Conservation (phyloP, 2,329 filamentous ascomycete genomes). For the Penicillium rolfsii region DNA sequence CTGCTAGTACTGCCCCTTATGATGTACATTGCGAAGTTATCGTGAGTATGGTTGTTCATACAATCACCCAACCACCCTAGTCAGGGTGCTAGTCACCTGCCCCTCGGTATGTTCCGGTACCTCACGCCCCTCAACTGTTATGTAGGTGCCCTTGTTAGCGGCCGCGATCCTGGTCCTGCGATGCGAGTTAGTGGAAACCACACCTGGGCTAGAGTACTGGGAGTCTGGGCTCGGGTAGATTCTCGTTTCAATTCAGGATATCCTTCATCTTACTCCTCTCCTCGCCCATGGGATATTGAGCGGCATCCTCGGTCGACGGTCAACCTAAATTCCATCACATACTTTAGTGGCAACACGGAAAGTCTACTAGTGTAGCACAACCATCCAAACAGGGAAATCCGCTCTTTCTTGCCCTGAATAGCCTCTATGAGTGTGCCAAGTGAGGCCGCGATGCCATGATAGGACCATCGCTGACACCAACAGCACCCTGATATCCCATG, state of each 20-base stretch:
- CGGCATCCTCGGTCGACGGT: neutral
- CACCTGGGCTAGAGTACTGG: conserved; percentile 4
- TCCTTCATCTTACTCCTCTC: neutral
- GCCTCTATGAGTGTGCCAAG: neutral
- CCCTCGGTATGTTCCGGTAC: conserved; percentile 24
- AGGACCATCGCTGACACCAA: neutral
- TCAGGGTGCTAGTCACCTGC: neutral
- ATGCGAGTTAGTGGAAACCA: conserved; percentile 19
- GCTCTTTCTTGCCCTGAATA: neutral
- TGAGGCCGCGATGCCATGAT: neutral
- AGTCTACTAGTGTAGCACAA: neutral
- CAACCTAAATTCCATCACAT: neutral
- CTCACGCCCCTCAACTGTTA: conserved; percentile 15
- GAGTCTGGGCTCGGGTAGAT: neutral
- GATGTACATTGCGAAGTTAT: neutral
- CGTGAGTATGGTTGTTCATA: neutral
- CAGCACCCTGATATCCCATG: conserved; percentile 10
- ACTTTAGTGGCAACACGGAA: neutral
- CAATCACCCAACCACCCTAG: neutral
- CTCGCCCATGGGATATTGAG: no score
- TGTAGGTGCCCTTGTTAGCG: conserved; percentile 13
- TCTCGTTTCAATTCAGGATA: neutral
- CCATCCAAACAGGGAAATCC: neutral
- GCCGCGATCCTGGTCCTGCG: conserved; percentile 13
- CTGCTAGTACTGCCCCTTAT: neutral